Base-by-base conservation (phyloP, 352 stramenopile genomes). In the Phytophthora kernoviae region DNA sequence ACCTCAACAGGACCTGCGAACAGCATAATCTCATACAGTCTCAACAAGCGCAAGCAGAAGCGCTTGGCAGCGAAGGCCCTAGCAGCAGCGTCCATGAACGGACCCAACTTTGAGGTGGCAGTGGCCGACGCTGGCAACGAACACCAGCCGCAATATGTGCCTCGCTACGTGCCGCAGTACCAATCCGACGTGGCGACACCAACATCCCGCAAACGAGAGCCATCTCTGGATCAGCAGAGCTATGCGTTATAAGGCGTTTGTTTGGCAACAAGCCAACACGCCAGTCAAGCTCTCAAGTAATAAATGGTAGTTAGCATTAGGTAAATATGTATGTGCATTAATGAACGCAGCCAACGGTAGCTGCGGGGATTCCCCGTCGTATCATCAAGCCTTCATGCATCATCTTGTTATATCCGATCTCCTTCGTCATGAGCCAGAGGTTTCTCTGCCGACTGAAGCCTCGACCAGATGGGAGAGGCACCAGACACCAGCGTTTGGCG, bases 1-100 rank as follows among this genome's bases (percentile, higher is more conserved):
- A 14, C 46, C 12, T 45, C 48, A 17, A 49, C 26, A 12, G 37
- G 46, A n/a, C 65, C 58, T 4, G 45, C 66, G 42, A 82, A 80
- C 62, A 84, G 74, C 51, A 81, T 87, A 45, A 79, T 87, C 57
- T 59, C 56, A 6, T 87, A 87, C 52, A 84, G 60, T 48, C 58
- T 84, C 41, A 84, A 84, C 53, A 82, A 81, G 67, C 73, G 73
- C 61, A 84, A 84, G 61, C 77, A 84, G 63, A 79, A 79, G 54
- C 65, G 66, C 55, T 56, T 86, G 34, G 70, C 62, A 33, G 73
- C 70, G 1, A 79, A 76, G 36, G 73, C 76, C 21, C 48, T 78
- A 20, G 64, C 58, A 15, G 62, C 68, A 4, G 67, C 71, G 18
- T 68, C 62, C 3, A n/a, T 50, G 8, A 66, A 65, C 20, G 56